Conservation (phyloP, 2,329 filamentous ascomycete genomes). For the Lachnellula subtilissima region DNA sequence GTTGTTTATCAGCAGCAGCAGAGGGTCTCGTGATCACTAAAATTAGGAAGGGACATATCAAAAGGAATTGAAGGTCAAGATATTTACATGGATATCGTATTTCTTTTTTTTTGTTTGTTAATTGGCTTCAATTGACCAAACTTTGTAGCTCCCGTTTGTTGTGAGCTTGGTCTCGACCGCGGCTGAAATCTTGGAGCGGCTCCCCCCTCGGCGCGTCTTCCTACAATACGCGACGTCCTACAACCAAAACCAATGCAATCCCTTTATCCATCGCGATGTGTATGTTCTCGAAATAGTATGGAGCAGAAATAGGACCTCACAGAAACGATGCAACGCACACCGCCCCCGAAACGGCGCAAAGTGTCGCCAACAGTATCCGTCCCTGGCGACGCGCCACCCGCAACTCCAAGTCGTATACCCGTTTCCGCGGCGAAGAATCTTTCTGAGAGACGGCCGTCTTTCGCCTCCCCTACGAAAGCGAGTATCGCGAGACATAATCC, state of each 20-base stretch:
- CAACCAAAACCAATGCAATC: constrained; percentile 1
- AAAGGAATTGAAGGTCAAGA: not conserved
- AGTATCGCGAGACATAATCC: constrained; percentile 59
- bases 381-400: constrained; percentile 37
- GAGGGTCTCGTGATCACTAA: constrained; percentile 14
- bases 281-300: constrained; percentile 9
- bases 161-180: not conserved
- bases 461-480: constrained; percentile 62
- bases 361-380: constrained; percentile 51
- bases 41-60: not conserved
- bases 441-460: constrained; percentile 46
- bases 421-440: constrained; percentile 25
- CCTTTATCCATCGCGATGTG: not conserved
- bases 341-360: constrained; percentile 60
- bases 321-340: constrained; percentile 44
- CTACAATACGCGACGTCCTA: constrained; percentile 16
- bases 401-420: constrained; percentile 34
- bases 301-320: not conserved
- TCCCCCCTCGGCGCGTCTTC: constrained; percentile 3
- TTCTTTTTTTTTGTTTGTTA: not conserved
- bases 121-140: not conserved
- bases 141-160: not conserved
- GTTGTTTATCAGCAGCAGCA: constrained; percentile 15
- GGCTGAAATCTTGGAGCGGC: too few species aligned
- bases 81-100: too few species aligned